A percentile compares a stretch with the other conserved stretches of the same genome.
phyloP scores from a whole-genome alignment of 208 protist species.

The Leishmania lainsoni region DNA sequence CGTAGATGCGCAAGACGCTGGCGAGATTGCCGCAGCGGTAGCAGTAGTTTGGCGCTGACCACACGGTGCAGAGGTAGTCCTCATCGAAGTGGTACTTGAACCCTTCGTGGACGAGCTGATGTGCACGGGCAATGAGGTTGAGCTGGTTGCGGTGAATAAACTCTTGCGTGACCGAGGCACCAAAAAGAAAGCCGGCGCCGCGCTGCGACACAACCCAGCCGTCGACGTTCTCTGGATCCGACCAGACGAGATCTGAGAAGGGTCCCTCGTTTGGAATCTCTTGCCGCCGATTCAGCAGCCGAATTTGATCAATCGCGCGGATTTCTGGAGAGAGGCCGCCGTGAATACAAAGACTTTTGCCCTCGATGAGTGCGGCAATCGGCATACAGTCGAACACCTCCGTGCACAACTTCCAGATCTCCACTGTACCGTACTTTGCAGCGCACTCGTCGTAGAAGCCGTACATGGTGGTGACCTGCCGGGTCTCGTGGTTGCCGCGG shows the following conservation, averaged over 20 bases:
- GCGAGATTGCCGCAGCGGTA: conserved; percentile 97
- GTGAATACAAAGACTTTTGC: conserved; percentile 96
- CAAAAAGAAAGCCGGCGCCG: conserved; percentile 90
- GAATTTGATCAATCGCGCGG: conserved; percentile 83
- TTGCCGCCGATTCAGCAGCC: conserved; percentile 74
- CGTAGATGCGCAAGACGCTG: conserved; percentile 91
- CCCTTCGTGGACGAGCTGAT: conserved; percentile 92
- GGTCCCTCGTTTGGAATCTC: conserved; percentile 90
- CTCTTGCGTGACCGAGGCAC: conserved; percentile 64
- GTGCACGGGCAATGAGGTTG: conserved; percentile 84
- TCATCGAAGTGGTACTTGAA: conserved; percentile 92
- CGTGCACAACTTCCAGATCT: conserved; percentile 98
- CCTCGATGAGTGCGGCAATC: conserved; percentile 97
- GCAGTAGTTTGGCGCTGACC: conserved; percentile 98
- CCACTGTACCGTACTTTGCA: conserved; percentile 85
- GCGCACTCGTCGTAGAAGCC: conserved; percentile 94
- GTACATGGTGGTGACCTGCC: conserved; percentile 87
- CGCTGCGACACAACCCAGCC: conserved; percentile 82
- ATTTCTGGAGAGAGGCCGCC: conserved; percentile 98
- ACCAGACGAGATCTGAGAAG: conserved; percentile 90
- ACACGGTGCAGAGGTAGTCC: conserved; percentile 94
- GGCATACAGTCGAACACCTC: conserved; percentile 99
- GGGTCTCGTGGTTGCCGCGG: conserved; percentile 93
- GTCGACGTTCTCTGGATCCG: conserved; percentile 87
- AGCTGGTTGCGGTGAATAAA: conserved; percentile 89